Evolutionary conservation across 129 eudicot genomes (phyloP).

Genomic region (Apium graveolens): DNA sequence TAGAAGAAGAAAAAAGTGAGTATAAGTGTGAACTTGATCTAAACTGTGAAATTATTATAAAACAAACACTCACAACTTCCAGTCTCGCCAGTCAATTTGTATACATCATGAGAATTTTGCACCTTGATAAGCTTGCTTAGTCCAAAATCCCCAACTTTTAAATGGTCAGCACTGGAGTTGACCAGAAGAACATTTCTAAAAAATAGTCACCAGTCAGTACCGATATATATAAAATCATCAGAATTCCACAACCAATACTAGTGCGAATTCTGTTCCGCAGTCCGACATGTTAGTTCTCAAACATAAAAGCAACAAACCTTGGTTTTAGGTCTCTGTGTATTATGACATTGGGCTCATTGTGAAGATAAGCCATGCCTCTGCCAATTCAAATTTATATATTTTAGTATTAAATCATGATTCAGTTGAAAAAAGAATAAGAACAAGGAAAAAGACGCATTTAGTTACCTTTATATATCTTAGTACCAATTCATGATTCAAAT

Average conservation of each 20-base stretch:
- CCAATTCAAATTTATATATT: constrained; percentile 8
- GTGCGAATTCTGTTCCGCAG: background rate
- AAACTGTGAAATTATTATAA: background rate
- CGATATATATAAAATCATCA: background rate
- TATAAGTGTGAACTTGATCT: constrained; percentile 2
- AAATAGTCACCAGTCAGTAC: background rate
- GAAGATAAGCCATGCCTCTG: constrained; percentile 99
- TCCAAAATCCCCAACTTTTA: constrained; percentile 97
- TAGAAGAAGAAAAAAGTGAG: background rate
- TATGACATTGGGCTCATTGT: constrained; percentile 92
- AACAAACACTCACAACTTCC: constrained; percentile 80
- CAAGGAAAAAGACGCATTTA: background rate
- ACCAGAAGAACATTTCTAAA: constrained; percentile 93
- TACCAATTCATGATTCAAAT: background rate
- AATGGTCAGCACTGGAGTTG: constrained; percentile 88
- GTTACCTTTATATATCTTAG: constrained; percentile 5
- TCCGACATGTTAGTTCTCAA: background rate
- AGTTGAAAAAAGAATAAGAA: background rate
- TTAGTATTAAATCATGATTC: constrained; percentile 7
- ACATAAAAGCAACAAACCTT: constrained; percentile 40
- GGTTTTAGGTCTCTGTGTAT: constrained; percentile 95
- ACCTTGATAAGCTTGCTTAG: constrained; percentile 89
- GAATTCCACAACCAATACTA: background rate
- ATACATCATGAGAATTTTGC: constrained; percentile 82
- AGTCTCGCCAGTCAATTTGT: constrained; percentile 97